A percentile compares a stretch with the other conserved stretches of the same genome.
Conservation (phyloP, 805 yeast species). For the Scheffersomyces stipitis region DNA sequence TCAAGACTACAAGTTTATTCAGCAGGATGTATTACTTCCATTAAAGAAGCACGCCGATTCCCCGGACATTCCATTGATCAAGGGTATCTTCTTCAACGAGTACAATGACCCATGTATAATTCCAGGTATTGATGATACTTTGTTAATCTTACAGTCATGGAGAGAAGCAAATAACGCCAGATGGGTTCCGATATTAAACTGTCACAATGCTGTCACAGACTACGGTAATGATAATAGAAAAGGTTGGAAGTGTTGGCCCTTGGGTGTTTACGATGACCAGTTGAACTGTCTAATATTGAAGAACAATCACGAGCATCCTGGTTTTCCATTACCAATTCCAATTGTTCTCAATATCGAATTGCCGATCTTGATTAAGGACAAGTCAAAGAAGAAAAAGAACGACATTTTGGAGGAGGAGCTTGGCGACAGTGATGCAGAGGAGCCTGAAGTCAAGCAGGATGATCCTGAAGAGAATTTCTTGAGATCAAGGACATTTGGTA, state of each 20-base stretch:
- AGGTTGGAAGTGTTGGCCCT: constrained; percentile 80
- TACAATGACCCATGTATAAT: constrained; percentile 89
- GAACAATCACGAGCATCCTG: constrained; percentile 64
- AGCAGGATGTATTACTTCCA: constrained; percentile 41
- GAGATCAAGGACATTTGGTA: constrained; percentile 60
- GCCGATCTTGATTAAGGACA: constrained; percentile 48
- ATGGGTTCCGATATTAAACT: constrained; percentile 84
- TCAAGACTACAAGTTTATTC: constrained; percentile 38
- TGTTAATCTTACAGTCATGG: constrained; percentile 76
- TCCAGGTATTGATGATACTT: constrained; percentile 68
- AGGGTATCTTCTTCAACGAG: constrained; percentile 79
- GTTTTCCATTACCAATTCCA: constrained; percentile 82
- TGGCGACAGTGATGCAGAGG: constrained; percentile 27
- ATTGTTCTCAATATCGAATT: constrained; percentile 70
- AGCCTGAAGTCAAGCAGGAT: constrained; percentile 19
- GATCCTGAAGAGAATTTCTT: constrained; percentile 66
- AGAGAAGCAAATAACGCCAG: constrained; percentile 70
- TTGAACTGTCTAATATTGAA: constrained; percentile 74
- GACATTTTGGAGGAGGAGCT: constrained; percentile 25
- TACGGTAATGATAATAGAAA: constrained; percentile 48
- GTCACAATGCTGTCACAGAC: constrained; percentile 43
- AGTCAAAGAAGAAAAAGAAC: constrained; percentile 20
- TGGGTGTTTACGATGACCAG: constrained; percentile 70
- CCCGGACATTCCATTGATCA: constrained; percentile 41
- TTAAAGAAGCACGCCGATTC: constrained; percentile 16